Evolutionary conservation across 2,329 filamentous ascomycete genomes (phyloP).

Genomic region (Microdochium trichocladiopsis): DNA sequence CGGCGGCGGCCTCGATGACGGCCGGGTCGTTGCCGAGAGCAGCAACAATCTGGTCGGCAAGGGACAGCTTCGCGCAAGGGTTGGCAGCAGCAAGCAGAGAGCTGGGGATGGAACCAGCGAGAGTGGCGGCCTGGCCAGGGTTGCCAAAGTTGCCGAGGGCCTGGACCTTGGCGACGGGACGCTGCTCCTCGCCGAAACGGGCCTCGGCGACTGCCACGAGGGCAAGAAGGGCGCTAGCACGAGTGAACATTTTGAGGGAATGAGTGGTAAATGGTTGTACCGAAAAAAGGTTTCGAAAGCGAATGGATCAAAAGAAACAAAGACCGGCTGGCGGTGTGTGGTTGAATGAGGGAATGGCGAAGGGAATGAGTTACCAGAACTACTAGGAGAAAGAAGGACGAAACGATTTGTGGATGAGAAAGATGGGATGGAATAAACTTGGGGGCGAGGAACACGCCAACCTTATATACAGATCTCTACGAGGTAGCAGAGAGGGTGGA

Average conservation of each 20-base stretch:
- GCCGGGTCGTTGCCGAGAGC: constrained; percentile 52
- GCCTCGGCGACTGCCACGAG: constrained; percentile 39
- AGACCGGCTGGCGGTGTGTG: neutral
- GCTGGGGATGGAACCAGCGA: constrained; percentile 54
- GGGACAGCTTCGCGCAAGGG: constrained; percentile 59
- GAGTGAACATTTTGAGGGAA: constrained; percentile 32
- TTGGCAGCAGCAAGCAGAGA: constrained; percentile 58
- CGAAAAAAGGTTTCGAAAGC: constrained; percentile 10
- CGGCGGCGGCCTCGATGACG: constrained; percentile 54
- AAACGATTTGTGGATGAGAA: constrained; percentile 9
- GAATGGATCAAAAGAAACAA: constrained; percentile 2
- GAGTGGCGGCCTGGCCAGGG: constrained; percentile 54
- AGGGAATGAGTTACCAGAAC: constrained; percentile 1
- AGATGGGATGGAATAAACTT: constrained; percentile 6
- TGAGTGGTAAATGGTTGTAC: constrained; percentile 6
- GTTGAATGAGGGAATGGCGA: neutral
- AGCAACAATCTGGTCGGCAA: constrained; percentile 57
- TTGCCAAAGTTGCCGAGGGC: constrained; percentile 46
- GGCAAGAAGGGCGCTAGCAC: constrained; percentile 29
- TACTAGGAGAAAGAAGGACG: constrained; percentile 4
- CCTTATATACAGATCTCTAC: neutral
- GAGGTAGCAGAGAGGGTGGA: neutral
- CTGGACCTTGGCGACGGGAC: constrained; percentile 45
- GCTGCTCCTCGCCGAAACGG: constrained; percentile 58
- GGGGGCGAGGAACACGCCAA: neutral